Percentiles rank a stretch among this genome's conserved stretches.
phyloP scores from a whole-genome alignment of 148 eudicot species.

The Fagopyrum homotropicum region DNA sequence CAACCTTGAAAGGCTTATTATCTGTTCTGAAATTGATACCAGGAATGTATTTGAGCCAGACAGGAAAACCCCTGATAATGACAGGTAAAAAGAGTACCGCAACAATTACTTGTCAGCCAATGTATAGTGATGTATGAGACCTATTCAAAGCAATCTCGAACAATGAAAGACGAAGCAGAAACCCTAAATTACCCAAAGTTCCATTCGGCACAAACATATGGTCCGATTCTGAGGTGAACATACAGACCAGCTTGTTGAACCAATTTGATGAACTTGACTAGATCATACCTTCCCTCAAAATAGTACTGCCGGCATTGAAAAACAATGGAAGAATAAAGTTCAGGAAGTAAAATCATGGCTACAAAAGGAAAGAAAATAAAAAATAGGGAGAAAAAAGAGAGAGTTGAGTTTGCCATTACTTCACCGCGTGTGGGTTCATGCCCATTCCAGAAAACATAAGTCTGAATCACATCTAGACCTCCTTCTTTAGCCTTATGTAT shows the following conservation, averaged over 20 bases:
- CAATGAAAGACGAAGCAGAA: not conserved
- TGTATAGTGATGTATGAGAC: not conserved
- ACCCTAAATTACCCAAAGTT: conserved; percentile 67
- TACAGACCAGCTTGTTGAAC: conserved; percentile 73
- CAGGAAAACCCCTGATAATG: conserved; percentile 75
- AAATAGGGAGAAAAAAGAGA: too few relatives aligned
- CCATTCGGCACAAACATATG: conserved; percentile 98
- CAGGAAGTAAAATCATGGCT: not conserved
- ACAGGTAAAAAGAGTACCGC: not conserved
- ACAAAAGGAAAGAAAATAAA: not conserved
- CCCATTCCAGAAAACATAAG: conserved; percentile 96
- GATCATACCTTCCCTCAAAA: conserved; percentile 83
- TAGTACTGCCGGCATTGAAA: conserved; percentile 43
- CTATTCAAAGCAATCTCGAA: not conserved
- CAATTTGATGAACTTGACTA: conserved; percentile 77
- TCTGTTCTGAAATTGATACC: conserved; percentile 87
- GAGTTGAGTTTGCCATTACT: conserved; percentile 24
- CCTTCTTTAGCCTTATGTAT: conserved; percentile 87
- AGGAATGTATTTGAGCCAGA: conserved; percentile 85
- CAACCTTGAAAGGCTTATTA: conserved; percentile 87
- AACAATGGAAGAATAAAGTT: conserved; percentile 8
- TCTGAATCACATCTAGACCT: conserved; percentile 84
- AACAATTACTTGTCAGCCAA: not conserved
- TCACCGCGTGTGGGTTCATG: conserved; percentile 87
- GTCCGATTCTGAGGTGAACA: conserved; percentile 86